Conservation (phyloP, 2,329 filamentous ascomycete species). For the Epichloe baconii region DNA sequence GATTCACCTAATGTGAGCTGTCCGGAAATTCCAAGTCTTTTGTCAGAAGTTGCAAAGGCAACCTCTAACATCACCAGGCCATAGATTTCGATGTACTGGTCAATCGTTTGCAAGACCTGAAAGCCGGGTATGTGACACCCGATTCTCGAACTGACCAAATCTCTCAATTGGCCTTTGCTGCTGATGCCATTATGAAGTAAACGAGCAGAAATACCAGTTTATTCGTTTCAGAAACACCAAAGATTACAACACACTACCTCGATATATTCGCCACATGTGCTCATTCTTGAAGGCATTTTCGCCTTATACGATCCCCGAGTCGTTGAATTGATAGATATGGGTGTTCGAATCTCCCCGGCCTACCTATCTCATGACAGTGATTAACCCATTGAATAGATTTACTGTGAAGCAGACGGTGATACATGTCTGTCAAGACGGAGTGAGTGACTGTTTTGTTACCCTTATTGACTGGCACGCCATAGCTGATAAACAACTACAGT, state of each 20-base stretch:
- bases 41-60: background rate
- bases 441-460: constrained; percentile 28
- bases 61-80: constrained; percentile 32
- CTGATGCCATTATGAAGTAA: constrained; percentile 37
- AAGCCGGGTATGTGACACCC: constrained; percentile 58
- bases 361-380: background rate
- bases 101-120: constrained; percentile 67
- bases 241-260: constrained; percentile 67
- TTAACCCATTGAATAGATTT: constrained; percentile 48
- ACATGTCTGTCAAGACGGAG: constrained; percentile 81
- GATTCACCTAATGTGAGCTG: constrained; percentile 61
- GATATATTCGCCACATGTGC: constrained; percentile 91
- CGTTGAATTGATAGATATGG: constrained; percentile 79
- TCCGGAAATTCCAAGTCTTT: background rate
- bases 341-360: constrained; percentile 34
- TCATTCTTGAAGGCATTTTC: constrained; percentile 93
- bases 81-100: constrained; percentile 90
- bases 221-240: constrained; percentile 88
- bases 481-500: constrained; percentile 34
- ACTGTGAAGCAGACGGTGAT: constrained; percentile 91
- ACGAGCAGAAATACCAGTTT: constrained; percentile 81
- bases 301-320: constrained; percentile 82
- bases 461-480: background rate
- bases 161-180: background rate
- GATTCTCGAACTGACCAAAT: background rate